Evolutionary conservation across 2,329 filamentous ascomycete genomes (phyloP).

Genomic region (Epichloe sibirici): DNA sequence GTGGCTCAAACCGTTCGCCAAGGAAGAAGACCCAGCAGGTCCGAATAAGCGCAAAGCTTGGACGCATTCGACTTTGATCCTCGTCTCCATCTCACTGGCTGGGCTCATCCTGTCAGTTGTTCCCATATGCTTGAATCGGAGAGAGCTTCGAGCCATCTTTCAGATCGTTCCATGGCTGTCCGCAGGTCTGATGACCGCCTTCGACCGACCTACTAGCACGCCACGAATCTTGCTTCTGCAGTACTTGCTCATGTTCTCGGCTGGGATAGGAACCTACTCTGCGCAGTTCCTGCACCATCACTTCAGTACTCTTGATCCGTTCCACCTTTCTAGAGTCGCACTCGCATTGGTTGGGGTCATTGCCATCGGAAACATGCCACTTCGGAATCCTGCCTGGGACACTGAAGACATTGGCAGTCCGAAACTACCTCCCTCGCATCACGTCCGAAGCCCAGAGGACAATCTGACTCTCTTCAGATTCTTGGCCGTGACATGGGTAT

Average conservation of each 20-base stretch:
- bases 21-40: conserved; percentile 19
- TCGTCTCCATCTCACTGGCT: conserved; percentile 20
- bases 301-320: conserved; percentile 10
- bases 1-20: conserved; percentile 32
- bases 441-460: conserved; percentile 64
- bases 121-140: conserved; percentile 18
- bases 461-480: conserved; percentile 70
- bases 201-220: conserved; percentile 28
- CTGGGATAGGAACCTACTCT: conserved; percentile 19
- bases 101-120: conserved; percentile 24
- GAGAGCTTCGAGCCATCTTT: conserved; percentile 16
- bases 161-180: conserved; percentile 28
- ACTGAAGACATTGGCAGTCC: conserved; percentile 19
- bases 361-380: conserved; percentile 24
- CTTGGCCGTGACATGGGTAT: conserved; percentile 75
- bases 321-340: conserved; percentile 12
- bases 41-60: conserved; percentile 18
- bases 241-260: conserved; percentile 23
- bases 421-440: conserved; percentile 15
- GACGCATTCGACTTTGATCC: conserved; percentile 26
- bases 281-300: conserved; percentile 17
- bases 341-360: conserved; percentile 16
- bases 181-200: conserved; percentile 22
- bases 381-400: conserved; percentile 24
- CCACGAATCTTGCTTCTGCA: conserved; percentile 28